phyloP scores from a whole-genome alignment of 305 asterid species.

The Fraxinus velutina region DNA sequence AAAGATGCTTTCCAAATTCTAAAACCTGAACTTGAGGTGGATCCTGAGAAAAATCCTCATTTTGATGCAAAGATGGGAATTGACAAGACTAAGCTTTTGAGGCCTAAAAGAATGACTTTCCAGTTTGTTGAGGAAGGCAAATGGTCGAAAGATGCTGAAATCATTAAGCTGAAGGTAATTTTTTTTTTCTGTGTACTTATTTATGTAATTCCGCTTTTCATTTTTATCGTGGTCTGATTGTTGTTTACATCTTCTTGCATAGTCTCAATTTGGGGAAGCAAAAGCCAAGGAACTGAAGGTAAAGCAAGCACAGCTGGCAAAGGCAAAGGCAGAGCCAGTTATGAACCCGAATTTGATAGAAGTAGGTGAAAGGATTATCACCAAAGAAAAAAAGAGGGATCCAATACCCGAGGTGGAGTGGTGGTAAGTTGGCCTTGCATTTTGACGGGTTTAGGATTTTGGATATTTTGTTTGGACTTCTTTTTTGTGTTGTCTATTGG shows the following conservation, averaged over 20 bases:
- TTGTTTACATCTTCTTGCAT: conserved; percentile 8
- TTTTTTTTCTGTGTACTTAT: background rate
- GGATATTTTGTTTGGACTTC: background rate
- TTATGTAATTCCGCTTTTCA: background rate
- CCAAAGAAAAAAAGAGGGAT: conserved; percentile 78
- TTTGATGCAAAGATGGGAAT: conserved; percentile 86
- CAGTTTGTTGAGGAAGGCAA: conserved; percentile 98
- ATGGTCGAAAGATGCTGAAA: conserved; percentile 89
- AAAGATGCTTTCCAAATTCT: conserved; percentile 90
- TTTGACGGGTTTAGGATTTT: conserved; percentile 11
- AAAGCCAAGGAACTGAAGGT: conserved; percentile 80
- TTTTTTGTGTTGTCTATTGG: background rate
- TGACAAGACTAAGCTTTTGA: conserved; percentile 70
- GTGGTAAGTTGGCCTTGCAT: conserved; percentile 62
- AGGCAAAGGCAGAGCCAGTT: conserved; percentile 82
- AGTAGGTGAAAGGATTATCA: conserved; percentile 72
- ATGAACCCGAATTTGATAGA: conserved; percentile 90
- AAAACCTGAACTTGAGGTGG: conserved; percentile 90
- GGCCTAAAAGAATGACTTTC: conserved; percentile 78
- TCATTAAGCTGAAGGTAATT: conserved; percentile 65
- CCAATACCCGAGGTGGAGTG: conserved; percentile 89
- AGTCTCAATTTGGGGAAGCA: conserved; percentile 95
- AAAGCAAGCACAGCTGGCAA: conserved; percentile 87
- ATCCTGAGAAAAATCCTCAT: conserved; percentile 75
- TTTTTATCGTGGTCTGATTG: conserved; percentile 16